Base-by-base conservation (phyloP, 352 stramenopile species). In the Phytopythium aichiense region DNA sequence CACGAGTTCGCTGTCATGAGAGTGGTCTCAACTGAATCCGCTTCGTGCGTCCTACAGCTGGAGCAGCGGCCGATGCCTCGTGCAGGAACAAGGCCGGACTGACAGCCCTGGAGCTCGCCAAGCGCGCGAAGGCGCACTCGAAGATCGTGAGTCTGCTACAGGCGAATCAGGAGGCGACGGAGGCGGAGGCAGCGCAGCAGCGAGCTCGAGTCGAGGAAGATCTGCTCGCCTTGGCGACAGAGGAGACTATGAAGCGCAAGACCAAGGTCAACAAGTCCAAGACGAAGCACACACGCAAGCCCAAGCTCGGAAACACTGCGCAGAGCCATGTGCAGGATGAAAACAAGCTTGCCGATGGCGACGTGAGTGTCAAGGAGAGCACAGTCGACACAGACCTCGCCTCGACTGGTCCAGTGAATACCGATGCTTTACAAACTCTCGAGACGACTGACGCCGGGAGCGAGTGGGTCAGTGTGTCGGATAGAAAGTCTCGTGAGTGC, bases 241-340 rank as follows among this genome's bases (percentile, higher is more conserved):
- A 71, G 20, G 64, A 73, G 48, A 23, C 25, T 4, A 82, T 77
- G 52, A 73, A 51, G 42, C 61, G 33, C 5, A 79, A 74, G 58
- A 82, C 69, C 59, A 80, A 86, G 23, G 73, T 48, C 31, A 79
- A 77, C 50, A 86, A 76, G 38, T 51, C 13, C 18, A 80, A 78
- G 55, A 81, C 74, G 30, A 76, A 80, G n/a, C 30, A 40, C 63
- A 56, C 35, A 2, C 25, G 28, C 23, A 49, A 37, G 42, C 28
- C 7, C 61, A 53, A 22, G 25, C 20, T 13, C 30, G 22, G 31
- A 0, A 49, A 16, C 23, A 16, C n/a, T 16, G 46, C 4, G 46
- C 25, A 35, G 23, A 5, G 31, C 23, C 1, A 0, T 28, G 23
- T 11, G 22, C 33, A 53, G 25, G 18, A 53, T 6, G 46, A 35